Evolutionary conservation across 2,329 filamentous ascomycete species (phyloP), one percentile per base, ranked within the genome.

Genomic region (Annulohypoxylon truncatum): DNA sequence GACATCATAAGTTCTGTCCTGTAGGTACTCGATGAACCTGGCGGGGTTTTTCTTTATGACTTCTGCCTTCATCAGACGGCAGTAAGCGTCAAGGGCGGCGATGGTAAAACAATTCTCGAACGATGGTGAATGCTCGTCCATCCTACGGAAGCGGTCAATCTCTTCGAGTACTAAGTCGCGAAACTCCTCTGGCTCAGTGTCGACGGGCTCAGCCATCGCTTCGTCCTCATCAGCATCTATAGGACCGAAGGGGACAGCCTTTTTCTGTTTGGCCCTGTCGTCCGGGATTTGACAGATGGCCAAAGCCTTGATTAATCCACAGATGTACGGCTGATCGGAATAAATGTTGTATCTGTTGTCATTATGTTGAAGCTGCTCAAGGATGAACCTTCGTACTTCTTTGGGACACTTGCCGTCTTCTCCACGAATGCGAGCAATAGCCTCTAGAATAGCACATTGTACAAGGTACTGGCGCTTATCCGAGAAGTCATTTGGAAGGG

Each of bases 311-410:
- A 99, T 91, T 22, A 99, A 84, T 20, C 86, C 91, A 6, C 93
- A 89, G 57, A 99, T 88, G 76, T 97, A 99, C 73, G 92, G 90
- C 67, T 94, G 91, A 74, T 99, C 96, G 4, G 94, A 97, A 75
- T 89, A 96, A 52, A 90, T 80, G 73, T 99, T 99, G 65, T 92
- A 91, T 2, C 92, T 90, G 76, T 99, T 99, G 79, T 99, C 94
- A 76, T 99, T 99, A 81, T 94, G 95, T 51, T 92, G 90, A 31
- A 99, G 83, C 75, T 96, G 92, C 72, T 97, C 94, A 20, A 97
- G 87, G 50, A 99, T 87, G 77, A 97, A 97, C 38, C 88, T 87
- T 61, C 94, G 92, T 4, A 93, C 93, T 55, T 90, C 84, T 74
- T 90, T 84, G 0, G 95, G 94, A 57, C 94, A 94, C 73, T 89